Percentiles rank a stretch among this genome's conserved stretches.
phyloP scores from a whole-genome alignment of 148 eudicot species.

The Amaranthus hypochondriacus region DNA sequence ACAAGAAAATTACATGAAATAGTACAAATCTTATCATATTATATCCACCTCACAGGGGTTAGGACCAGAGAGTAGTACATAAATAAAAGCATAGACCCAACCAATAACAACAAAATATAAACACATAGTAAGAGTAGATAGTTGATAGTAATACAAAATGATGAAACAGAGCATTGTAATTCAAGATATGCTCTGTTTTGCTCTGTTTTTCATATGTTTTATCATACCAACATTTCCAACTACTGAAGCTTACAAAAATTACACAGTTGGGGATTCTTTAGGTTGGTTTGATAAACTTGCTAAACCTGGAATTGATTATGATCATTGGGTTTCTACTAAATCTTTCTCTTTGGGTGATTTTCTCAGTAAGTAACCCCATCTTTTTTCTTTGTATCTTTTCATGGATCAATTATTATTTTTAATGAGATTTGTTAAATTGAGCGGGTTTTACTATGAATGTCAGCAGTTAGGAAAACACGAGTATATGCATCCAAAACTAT shows the following conservation, averaged over 20 bases:
- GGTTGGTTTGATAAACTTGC: conserved; percentile 76
- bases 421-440: no score
- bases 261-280: conserved; percentile 79
- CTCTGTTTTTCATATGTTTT: conserved; percentile 15
- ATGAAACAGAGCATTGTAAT: conserved; percentile 13
- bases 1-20: not conserved
- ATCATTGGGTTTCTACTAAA: conserved; percentile 63
- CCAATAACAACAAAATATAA: not conserved
- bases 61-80: not conserved
- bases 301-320: conserved; percentile 59
- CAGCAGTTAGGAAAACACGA: no score
- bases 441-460: no score
- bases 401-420: no score
- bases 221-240: conserved; percentile 1
- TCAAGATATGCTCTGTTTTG: conserved; percentile 12
- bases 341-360: conserved; percentile 85
- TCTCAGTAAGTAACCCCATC: conserved; percentile 52
- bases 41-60: not conserved
- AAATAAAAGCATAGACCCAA: not conserved
- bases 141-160: not conserved
- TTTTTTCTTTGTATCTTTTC: not conserved
- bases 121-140: not conserved
- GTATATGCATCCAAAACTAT: no score
- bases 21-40: not conserved
- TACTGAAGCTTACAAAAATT: conserved; percentile 66